Percentiles rank a stretch among this genome's conserved stretches.
Conservation (phyloP, 768 basidiomycete species). For the Tulasnella sp. region DNA sequence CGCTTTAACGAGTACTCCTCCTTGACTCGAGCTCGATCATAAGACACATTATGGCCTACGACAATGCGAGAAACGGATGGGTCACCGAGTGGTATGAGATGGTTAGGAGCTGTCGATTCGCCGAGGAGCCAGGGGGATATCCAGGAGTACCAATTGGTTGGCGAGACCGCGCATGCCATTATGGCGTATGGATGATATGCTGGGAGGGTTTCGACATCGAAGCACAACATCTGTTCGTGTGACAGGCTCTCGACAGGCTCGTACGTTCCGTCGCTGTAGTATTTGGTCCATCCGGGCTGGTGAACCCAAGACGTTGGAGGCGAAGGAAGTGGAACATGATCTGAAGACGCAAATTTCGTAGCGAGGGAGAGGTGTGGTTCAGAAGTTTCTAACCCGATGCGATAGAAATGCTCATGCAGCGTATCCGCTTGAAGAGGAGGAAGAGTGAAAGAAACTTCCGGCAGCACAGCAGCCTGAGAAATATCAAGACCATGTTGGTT, state of each 20-base stretch:
- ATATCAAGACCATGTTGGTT: constrained; percentile 72
- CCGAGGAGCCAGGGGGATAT: constrained; percentile 86
- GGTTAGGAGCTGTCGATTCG: constrained; percentile 41
- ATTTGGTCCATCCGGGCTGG: constrained; percentile 85
- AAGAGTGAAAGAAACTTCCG: constrained; percentile 67
- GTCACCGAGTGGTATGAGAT: constrained; percentile 67
- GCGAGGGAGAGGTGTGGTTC: constrained; percentile 73
- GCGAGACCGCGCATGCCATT: constrained; percentile 79
- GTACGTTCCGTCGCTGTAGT: constrained; percentile 65
- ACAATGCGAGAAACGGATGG: constrained; percentile 47
- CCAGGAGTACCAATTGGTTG: constrained; percentile 90
- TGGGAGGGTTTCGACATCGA: constrained; percentile 92
- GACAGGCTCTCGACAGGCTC: constrained; percentile 60
- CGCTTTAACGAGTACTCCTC: constrained; percentile 71
- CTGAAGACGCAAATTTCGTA: constrained; percentile 39
- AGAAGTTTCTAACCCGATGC: constrained; percentile 55
- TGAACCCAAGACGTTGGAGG: constrained; percentile 43
- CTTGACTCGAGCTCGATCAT: constrained; percentile 70
- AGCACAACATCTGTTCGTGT: constrained; percentile 64
- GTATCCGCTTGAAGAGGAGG: constrained; percentile 73
- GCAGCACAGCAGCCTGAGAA: constrained; percentile 66
- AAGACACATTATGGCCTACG: constrained; percentile 92
- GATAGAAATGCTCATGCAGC: constrained; percentile 82
- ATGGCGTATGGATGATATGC: constrained; percentile 70
- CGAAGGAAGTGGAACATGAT: constrained; percentile 39